Conservation (phyloP, 2,329 filamentous ascomycete species). For the Ophidiomyces ophidiicola region DNA sequence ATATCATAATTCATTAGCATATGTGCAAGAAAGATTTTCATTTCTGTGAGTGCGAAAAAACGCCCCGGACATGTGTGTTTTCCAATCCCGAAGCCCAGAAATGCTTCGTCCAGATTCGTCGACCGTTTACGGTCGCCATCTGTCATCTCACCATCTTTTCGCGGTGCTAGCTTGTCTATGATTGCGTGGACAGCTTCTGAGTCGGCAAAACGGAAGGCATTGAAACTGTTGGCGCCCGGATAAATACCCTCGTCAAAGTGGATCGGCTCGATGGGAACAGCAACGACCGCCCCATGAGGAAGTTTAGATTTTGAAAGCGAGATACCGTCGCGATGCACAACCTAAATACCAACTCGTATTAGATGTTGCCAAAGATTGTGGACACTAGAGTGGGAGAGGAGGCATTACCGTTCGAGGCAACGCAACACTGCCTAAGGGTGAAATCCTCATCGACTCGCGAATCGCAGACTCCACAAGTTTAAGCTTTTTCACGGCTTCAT, state of each 20-base stretch:
- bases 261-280: not conserved
- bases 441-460: too few relatives aligned
- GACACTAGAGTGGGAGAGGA: too few relatives aligned
- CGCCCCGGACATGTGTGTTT: slow-evolving; percentile 26
- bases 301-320: not conserved
- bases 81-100: slow-evolving; percentile 23
- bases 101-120: slow-evolving; percentile 8
- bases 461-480: too few relatives aligned
- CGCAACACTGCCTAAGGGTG: too few relatives aligned
- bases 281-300: not conserved
- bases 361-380: too few relatives aligned
- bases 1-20: slow-evolving; percentile 27
- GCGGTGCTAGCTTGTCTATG: not conserved
- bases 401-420: too few relatives aligned
- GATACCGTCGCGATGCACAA: too few relatives aligned
- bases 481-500: too few relatives aligned
- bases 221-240: not conserved
- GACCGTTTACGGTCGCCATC: too few relatives aligned
- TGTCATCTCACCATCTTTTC: too few relatives aligned
- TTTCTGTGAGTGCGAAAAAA: slow-evolving; percentile 25
- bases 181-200: not conserved
- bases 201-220: not conserved
- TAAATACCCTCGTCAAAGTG: not conserved
- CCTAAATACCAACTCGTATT: too few relatives aligned
- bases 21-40: slow-evolving; percentile 25